Evolutionary conservation across 345 rosid species (phyloP).

Genomic region (Viola odorata): DNA sequence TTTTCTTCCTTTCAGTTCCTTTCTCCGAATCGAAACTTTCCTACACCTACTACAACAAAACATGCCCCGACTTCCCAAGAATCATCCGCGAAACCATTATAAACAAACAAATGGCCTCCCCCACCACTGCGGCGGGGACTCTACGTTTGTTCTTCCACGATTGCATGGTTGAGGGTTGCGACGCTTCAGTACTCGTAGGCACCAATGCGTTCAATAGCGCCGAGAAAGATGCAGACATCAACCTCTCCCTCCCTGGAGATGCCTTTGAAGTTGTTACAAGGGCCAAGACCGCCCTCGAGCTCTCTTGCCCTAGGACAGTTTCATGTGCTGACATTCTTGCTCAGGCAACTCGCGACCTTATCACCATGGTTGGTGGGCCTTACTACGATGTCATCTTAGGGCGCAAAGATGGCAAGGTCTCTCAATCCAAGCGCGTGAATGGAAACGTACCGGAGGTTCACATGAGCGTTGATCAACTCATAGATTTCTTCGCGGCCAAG

Average conservation of each 20-base stretch:
- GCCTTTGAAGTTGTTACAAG: slow-evolving; percentile 56
- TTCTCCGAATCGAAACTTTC: slow-evolving; percentile 26
- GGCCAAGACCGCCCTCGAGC: slow-evolving; percentile 63
- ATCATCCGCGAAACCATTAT: slow-evolving; percentile 33
- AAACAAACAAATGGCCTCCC: slow-evolving; percentile 45
- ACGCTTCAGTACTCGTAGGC: slow-evolving; percentile 53
- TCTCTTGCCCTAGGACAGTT: slow-evolving; percentile 53
- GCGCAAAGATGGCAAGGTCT: slow-evolving; percentile 49
- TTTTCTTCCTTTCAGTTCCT: slow-evolving; percentile 12
- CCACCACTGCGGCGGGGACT: slow-evolving; percentile 67
- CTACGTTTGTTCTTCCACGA: slow-evolving; percentile 74
- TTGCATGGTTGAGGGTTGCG: slow-evolving; percentile 70
- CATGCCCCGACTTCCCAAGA: slow-evolving; percentile 52
- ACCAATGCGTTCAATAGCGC: slow-evolving; percentile 55
- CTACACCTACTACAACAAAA: slow-evolving; percentile 41
- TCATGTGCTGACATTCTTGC: slow-evolving; percentile 77
- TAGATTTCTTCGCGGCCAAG: slow-evolving; percentile 29
- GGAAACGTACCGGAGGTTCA: slow-evolving; percentile 34
- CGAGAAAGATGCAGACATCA: slow-evolving; percentile 53
- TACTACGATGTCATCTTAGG: slow-evolving; percentile 40
- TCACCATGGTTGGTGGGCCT: slow-evolving; percentile 67
- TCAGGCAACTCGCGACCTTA: slow-evolving; percentile 48
- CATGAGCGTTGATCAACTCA: slow-evolving; percentile 34
- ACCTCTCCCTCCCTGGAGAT: slow-evolving; percentile 64
- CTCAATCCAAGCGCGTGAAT: slow-evolving; percentile 33